Conservation (phyloP, 1,284 basidiomycete genomes). For the Marasmius sp. region DNA sequence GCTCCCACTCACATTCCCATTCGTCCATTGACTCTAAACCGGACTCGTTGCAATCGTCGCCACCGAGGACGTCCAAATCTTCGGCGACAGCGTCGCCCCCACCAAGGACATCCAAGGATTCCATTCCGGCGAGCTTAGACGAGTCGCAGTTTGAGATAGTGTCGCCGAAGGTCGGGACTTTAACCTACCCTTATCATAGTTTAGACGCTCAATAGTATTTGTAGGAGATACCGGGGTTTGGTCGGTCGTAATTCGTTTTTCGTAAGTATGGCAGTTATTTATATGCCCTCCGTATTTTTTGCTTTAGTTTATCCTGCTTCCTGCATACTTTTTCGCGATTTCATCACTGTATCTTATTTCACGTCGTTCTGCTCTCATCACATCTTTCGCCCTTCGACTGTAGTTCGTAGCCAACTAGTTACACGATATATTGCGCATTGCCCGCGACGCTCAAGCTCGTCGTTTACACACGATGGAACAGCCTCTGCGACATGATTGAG, state of each 20-base stretch:
- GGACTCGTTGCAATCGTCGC: conserved; percentile 4
- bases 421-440: too few species aligned
- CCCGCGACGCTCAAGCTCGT: too few species aligned
- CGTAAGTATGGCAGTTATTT: not conserved
- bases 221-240: conserved; percentile 18
- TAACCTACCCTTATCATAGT: conserved; percentile 39
- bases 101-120: conserved; percentile 31
- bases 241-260: not conserved
- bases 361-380: too few species aligned
- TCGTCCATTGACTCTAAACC: conserved; percentile 34
- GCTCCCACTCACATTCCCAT: conserved; percentile 23
- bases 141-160: conserved; percentile 51
- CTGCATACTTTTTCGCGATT: too few species aligned
- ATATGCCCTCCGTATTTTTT: too few species aligned
- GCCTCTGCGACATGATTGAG: too few species aligned
- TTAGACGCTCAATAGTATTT: conserved; percentile 21
- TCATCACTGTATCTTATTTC: too few species aligned
- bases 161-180: conserved; percentile 36
- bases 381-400: too few species aligned
- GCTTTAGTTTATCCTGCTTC: too few species aligned
- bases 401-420: too few species aligned
- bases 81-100: conserved; percentile 32
- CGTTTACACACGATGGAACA: too few species aligned
- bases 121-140: conserved; percentile 41
- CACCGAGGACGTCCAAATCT: conserved; percentile 1